These are phyloP conservation scores for Phanerochaete carnosa DNA, from an alignment of 768 basidiomycete genomes.

Conservation along the genomic window DNA sequence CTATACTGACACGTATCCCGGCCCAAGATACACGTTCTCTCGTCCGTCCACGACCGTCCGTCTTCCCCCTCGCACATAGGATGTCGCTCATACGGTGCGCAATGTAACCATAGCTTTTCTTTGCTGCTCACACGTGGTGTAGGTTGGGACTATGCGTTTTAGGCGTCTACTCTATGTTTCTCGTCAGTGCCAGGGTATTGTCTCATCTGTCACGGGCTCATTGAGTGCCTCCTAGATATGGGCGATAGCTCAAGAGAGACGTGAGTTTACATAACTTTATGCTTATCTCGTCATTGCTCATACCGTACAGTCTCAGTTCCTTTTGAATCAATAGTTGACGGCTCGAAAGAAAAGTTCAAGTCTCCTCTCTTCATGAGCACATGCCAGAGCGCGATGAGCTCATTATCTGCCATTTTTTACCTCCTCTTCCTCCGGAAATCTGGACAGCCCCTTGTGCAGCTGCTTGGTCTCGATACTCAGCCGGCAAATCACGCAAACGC, in stretches of 20 bases:
- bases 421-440: constrained; percentile 60
- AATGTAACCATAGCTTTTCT: background rate
- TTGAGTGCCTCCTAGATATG: constrained; percentile 51
- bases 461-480: constrained; percentile 56
- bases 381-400: constrained; percentile 77
- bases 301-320: constrained; percentile 69
- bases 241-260: constrained; percentile 92
- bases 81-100: constrained; percentile 16
- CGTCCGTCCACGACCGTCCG: background rate
- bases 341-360: constrained; percentile 69
- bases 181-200: constrained; percentile 46
- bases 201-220: background rate
- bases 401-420: constrained; percentile 74
- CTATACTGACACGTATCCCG: constrained; percentile 7
- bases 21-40: background rate
- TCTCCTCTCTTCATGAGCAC: constrained; percentile 85
- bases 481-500: constrained; percentile 21
- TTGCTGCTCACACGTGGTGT: background rate
- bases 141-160: constrained; percentile 74
- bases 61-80: background rate
- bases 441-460: constrained; percentile 47
- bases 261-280: constrained; percentile 44
- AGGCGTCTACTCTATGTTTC: constrained; percentile 92
- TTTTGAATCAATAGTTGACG: constrained; percentile 66
- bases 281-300: background rate